These are phyloP conservation scores for Haplosporangium gracile DNA, from an alignment of 192 early-diverging fungal genomes.

Conservation along the genomic window DNA sequence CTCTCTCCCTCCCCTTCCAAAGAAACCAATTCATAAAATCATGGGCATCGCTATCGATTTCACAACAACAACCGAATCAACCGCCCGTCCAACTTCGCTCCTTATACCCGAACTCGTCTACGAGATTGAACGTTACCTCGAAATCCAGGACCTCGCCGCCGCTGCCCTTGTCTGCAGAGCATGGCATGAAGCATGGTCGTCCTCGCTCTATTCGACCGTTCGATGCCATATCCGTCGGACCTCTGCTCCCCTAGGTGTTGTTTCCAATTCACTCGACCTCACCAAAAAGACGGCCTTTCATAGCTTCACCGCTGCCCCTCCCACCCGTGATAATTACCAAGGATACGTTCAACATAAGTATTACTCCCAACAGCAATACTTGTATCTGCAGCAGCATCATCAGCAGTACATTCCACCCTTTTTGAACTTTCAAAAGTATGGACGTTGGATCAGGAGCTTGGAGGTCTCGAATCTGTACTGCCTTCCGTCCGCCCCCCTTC, in stretches of 20 bases:
- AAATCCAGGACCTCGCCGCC: conserved; percentile 29
- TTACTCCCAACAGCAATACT: background rate
- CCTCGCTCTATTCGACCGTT: conserved; percentile 43
- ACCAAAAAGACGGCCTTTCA: background rate
- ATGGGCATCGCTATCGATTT: conserved; percentile 32
- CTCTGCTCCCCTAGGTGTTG: background rate
- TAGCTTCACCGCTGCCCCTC: background rate
- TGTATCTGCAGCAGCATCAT: background rate
- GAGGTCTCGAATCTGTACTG: conserved; percentile 31
- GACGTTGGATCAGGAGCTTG: conserved; percentile 39
- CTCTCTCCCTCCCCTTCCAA: background rate
- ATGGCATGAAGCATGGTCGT: conserved; percentile 46
- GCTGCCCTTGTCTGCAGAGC: conserved; percentile 36
- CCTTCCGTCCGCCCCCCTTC: background rate
- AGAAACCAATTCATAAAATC: background rate
- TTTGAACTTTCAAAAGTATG: conserved; percentile 40
- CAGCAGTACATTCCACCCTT: conserved; percentile 19
- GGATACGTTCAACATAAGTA: background rate
- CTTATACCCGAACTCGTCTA: conserved; percentile 51
- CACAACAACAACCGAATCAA: background rate
- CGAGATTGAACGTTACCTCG: conserved; percentile 34
- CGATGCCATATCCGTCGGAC: conserved; percentile 18
- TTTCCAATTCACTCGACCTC: background rate
- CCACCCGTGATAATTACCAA: background rate
- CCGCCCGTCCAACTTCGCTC: conserved; percentile 18